These are phyloP conservation scores for Aplosporella prunicola DNA, from an alignment of 2,329 filamentous ascomycete genomes.

Conservation along the genomic window DNA sequence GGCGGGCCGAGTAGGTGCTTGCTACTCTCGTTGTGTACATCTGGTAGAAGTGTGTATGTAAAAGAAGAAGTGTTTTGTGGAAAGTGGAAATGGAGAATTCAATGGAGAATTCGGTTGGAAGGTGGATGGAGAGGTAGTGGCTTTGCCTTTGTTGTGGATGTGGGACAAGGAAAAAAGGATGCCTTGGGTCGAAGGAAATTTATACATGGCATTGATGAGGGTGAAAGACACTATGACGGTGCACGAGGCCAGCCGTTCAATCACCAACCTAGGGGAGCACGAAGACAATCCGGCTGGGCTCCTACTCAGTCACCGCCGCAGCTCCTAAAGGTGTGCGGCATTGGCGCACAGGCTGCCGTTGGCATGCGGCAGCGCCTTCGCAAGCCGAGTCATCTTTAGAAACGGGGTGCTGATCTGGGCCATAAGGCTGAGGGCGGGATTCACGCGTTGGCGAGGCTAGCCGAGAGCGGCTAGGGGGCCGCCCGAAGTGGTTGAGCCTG, in stretches of 20 bases:
- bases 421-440: conserved; percentile 5
- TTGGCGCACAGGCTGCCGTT: background rate
- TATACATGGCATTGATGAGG: conserved; percentile 7
- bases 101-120: background rate
- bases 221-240: background rate
- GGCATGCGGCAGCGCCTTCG: no score
- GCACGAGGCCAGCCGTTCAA: background rate
- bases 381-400: conserved; percentile 4
- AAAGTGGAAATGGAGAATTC: background rate
- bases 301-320: no score
- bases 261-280: no score
- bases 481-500: background rate
- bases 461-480: background rate
- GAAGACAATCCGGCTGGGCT: conserved; percentile 5
- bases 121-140: background rate
- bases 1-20: background rate
- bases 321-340: no score
- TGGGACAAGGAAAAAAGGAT: background rate
- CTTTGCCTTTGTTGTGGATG: background rate
- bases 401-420: conserved; percentile 4
- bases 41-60: no score
- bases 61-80: no score
- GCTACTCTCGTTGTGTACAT: conserved; percentile 10
- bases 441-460: conserved; percentile 1
- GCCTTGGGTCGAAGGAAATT: conserved; percentile 1